These are phyloP conservation scores for Hypoxylon sp. DNA, from an alignment of 2,329 filamentous ascomycete genomes.

Conservation along the genomic window DNA sequence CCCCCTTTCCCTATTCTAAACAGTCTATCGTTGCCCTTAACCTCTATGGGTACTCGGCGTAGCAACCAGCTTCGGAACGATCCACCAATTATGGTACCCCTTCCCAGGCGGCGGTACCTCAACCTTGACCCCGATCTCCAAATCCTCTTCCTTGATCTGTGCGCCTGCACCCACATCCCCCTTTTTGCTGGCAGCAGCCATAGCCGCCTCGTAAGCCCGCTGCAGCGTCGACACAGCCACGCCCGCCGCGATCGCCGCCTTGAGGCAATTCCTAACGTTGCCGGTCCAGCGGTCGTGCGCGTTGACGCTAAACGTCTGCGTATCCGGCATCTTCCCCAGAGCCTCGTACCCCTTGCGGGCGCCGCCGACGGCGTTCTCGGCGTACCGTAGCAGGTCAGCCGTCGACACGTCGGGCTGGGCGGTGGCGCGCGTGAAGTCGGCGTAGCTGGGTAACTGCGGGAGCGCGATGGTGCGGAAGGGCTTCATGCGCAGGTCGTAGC, in stretches of 20 bases:
- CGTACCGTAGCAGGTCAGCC: constrained; percentile 57
- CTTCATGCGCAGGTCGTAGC: constrained; percentile 88
- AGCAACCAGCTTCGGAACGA: constrained; percentile 64
- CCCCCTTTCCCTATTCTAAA: background rate
- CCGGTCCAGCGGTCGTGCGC: constrained; percentile 72
- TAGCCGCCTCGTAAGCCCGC: constrained; percentile 59
- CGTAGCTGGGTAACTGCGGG: constrained; percentile 73
- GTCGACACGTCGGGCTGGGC: constrained; percentile 55
- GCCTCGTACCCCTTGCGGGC: constrained; percentile 69
- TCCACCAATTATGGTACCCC: constrained; percentile 74
- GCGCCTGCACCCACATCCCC: constrained; percentile 17
- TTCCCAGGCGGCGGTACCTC: constrained; percentile 65
- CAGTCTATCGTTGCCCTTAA: background rate
- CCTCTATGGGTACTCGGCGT: constrained; percentile 2
- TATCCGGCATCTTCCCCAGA: constrained; percentile 62
- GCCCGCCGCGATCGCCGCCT: constrained; percentile 77
- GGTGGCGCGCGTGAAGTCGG: constrained; percentile 66
- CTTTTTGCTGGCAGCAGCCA: background rate
- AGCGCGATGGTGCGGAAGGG: constrained; percentile 78
- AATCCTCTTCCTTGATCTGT: constrained; percentile 14
- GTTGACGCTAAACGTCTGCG: constrained; percentile 66
- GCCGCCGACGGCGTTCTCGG: constrained; percentile 59
- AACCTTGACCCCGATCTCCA: constrained; percentile 57
- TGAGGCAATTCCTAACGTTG: constrained; percentile 70
- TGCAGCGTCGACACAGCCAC: constrained; percentile 71